These are phyloP conservation scores for Thoreauomyces humboldtii DNA, from an alignment of 192 early-diverging fungal genomes.

Conservation along the genomic window DNA sequence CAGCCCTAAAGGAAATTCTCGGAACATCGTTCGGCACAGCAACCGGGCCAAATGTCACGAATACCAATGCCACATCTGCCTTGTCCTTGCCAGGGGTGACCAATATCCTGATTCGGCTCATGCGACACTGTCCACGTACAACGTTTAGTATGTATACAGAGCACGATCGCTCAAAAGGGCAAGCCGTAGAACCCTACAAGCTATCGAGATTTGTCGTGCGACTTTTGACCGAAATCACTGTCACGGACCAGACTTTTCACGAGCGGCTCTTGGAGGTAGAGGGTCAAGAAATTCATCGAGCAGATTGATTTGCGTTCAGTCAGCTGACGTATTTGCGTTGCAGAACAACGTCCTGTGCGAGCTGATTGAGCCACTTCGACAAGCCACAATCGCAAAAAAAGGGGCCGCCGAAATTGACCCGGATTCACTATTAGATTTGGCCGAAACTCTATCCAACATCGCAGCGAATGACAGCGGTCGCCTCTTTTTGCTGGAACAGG, in stretches of 20 bases:
- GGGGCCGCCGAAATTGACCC: not conserved
- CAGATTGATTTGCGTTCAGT: not conserved
- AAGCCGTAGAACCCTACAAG: conserved; percentile 22
- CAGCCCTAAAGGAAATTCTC: conserved; percentile 7
- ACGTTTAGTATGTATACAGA: conserved; percentile 1
- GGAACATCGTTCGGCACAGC: not conserved
- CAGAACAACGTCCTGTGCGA: conserved; percentile 32
- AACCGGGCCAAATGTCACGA: not conserved
- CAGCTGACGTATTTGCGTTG: conserved; percentile 1
- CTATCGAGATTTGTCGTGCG: conserved; percentile 32
- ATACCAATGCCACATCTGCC: not conserved
- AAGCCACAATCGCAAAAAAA: conserved; percentile 4
- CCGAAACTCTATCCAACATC: conserved; percentile 40
- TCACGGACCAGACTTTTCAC: conserved; percentile 17
- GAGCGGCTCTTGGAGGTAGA: conserved; percentile 34
- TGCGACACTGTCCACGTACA: conserved; percentile 25
- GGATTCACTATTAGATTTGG: conserved; percentile 32
- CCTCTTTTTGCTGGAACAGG: conserved; percentile 30
- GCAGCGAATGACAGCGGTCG: conserved; percentile 38
- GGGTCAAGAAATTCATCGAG: too few relatives aligned
- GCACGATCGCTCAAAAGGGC: not conserved
- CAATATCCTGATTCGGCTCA: conserved; percentile 27
- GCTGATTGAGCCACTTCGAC: conserved; percentile 37
- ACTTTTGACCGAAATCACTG: conserved; percentile 30
- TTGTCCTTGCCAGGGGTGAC: conserved; percentile 26